These are phyloP conservation scores for Umbelopsis vinacea DNA, from an alignment of 192 early-diverging fungal species.

Conservation along the genomic window DNA sequence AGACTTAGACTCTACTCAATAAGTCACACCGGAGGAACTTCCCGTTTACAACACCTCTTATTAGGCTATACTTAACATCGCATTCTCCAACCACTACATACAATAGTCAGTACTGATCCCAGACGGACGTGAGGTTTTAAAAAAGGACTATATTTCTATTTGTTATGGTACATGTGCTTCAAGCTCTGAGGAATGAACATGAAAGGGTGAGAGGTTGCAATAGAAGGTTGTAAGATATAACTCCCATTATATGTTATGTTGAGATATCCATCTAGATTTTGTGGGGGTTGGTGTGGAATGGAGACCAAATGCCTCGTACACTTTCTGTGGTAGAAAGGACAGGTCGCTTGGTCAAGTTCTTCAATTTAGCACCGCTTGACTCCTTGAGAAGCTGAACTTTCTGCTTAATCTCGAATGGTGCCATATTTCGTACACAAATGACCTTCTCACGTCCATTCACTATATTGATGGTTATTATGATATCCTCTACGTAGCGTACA, in stretches of 20 bases:
- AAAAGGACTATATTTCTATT: conserved; percentile 14
- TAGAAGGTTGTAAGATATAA: background rate
- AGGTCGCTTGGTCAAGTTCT: conserved; percentile 66
- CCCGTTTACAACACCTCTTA: too few species aligned
- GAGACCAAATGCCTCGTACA: conserved; percentile 84
- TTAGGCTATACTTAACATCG: too few species aligned
- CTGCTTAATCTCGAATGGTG: conserved; percentile 60
- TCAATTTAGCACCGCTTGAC: conserved; percentile 63
- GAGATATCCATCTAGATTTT: conserved; percentile 50
- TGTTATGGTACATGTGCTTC: conserved; percentile 19
- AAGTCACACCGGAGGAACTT: too few species aligned
- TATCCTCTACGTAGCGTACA: too few species aligned
- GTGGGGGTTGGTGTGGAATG: conserved; percentile 75
- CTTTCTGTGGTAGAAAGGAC: conserved; percentile 79
- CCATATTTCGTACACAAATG: conserved; percentile 69
- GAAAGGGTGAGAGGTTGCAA: background rate
- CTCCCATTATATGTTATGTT: background rate
- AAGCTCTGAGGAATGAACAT: background rate
- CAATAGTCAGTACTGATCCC: too few species aligned
- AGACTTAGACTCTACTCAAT: too few species aligned
- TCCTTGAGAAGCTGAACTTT: conserved; percentile 67
- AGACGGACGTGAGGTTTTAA: too few species aligned
- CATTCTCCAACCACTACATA: too few species aligned
- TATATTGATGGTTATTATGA: conserved; percentile 22
- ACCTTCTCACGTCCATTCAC: conserved; percentile 65